A percentile compares a stretch with the other conserved stretches of the same genome.
Conservation (phyloP, 495 filamentous ascomycete genomes). For the Aspergillus haitiensis region DNA sequence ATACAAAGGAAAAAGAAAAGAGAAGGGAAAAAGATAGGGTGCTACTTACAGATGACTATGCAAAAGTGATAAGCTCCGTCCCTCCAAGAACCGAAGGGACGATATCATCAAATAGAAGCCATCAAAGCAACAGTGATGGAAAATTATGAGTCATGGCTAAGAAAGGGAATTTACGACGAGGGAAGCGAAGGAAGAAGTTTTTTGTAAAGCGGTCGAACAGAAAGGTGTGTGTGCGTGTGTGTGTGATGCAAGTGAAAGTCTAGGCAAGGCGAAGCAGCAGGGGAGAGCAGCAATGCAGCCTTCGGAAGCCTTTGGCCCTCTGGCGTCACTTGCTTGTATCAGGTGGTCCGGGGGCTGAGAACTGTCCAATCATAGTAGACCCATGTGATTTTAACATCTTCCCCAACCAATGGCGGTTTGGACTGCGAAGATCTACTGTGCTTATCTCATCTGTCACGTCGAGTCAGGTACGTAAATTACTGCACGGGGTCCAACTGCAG, state of each 20-base stretch:
- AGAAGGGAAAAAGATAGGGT: slow-evolving; percentile 11
- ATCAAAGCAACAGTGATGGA: slow-evolving; percentile 18
- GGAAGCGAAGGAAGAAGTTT: slow-evolving; percentile 5
- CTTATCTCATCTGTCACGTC: slow-evolving; percentile 21
- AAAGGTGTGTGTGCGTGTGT: too few relatives aligned
- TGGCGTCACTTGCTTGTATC: slow-evolving; percentile 34
- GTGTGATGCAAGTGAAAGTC: slow-evolving; percentile 16
- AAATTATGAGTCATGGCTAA: slow-evolving; percentile 15
- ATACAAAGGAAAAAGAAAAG: slow-evolving; percentile 7
- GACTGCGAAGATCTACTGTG: not conserved
- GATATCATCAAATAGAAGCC: slow-evolving; percentile 9
- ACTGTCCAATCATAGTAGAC: slow-evolving; percentile 21
- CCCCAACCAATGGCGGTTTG: not conserved
- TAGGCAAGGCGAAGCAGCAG: slow-evolving; percentile 19
- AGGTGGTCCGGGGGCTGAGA: slow-evolving; percentile 17
- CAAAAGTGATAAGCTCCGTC: slow-evolving; percentile 22
- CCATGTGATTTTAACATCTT: slow-evolving; percentile 21
- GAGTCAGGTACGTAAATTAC: slow-evolving; percentile 6
- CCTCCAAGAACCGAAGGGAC: slow-evolving; percentile 2
- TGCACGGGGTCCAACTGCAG: not conserved
- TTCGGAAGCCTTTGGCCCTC: slow-evolving; percentile 6
- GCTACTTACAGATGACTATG: not conserved
- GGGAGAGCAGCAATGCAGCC: slow-evolving; percentile 8
- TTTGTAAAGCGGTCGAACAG: slow-evolving; percentile 15
- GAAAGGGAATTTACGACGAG: slow-evolving; percentile 12